Conservation (phyloP, 805 yeast genomes). For the Metschnikowia borealis region DNA sequence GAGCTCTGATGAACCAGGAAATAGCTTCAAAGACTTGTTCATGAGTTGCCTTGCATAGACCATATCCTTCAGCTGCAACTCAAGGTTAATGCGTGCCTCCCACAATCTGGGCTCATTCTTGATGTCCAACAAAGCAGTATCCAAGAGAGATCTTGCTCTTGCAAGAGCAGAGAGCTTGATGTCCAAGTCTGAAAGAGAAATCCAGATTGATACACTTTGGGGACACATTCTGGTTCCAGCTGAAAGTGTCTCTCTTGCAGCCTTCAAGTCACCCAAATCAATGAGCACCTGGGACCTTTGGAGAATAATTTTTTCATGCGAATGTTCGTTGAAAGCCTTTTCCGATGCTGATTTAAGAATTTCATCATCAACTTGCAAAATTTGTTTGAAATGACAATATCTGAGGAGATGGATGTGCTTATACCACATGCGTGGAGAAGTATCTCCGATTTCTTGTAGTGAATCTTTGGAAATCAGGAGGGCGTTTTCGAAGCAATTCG, state of each 20-base stretch:
- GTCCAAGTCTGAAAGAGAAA: conserved; percentile 45
- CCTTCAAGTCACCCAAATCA: conserved; percentile 17
- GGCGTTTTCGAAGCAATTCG: conserved; percentile 40
- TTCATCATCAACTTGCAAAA: conserved; percentile 7
- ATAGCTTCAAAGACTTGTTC: conserved; percentile 52
- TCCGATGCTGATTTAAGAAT: conserved; percentile 30
- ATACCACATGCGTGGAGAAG: conserved; percentile 53
- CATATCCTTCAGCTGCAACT: conserved; percentile 44
- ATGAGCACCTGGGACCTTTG: conserved; percentile 59
- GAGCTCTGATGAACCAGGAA: conserved; percentile 55
- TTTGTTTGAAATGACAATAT: conserved; percentile 23
- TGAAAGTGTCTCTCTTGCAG: conserved; percentile 47
- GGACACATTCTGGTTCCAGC: conserved; percentile 51
- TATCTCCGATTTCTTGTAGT: conserved; percentile 8
- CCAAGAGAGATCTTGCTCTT: conserved; percentile 69
- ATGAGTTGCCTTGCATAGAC: conserved; percentile 52
- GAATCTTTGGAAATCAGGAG: conserved; percentile 22
- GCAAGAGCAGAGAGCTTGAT: conserved; percentile 36
- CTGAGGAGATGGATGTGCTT: conserved; percentile 55
- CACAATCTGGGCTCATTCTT: conserved; percentile 53
- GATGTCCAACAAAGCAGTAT: conserved; percentile 54
- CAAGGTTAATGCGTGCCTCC: conserved; percentile 57
- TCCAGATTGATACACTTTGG: conserved; percentile 49
- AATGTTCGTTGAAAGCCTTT: conserved; percentile 47
- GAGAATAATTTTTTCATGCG: conserved; percentile 48